Conservation (phyloP, 2,329 filamentous ascomycete genomes). For the Cyphellophora attinorum region DNA sequence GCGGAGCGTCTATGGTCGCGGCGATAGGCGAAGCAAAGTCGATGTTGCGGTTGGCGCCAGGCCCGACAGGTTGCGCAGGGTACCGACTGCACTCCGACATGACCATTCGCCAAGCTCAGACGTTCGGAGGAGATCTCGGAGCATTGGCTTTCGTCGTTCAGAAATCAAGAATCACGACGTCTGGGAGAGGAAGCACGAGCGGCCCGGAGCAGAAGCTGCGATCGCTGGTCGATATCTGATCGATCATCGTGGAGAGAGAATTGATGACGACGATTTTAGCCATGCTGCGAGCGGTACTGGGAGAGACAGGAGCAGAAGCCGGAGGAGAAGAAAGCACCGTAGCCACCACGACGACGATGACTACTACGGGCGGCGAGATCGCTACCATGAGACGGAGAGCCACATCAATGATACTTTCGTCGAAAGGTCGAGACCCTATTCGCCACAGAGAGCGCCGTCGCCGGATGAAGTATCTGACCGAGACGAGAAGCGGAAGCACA, state of each 20-base stretch:
- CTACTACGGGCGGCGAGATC: constrained; percentile 16
- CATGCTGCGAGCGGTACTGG: too few species aligned
- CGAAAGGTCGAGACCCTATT: constrained; percentile 3
- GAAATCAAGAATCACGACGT: constrained; percentile 14
- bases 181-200: constrained; percentile 13
- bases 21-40: constrained; percentile 6
- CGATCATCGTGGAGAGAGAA: constrained; percentile 3
- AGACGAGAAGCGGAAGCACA: not conserved
- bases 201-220: constrained; percentile 15
- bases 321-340: constrained; percentile 5
- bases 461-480: not conserved
- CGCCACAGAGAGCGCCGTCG: constrained; percentile 7
- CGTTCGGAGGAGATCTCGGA: constrained; percentile 5
- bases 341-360: constrained; percentile 14
- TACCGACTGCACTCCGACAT: not conserved
- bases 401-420: not conserved
- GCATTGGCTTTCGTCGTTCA: constrained; percentile 13
- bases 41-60: constrained; percentile 8
- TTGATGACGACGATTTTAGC: constrained; percentile 8
- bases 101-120: not conserved
- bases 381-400: not conserved
- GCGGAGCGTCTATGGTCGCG: constrained; percentile 4
- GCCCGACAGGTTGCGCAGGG: constrained; percentile 6
- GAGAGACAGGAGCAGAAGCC: too few species aligned
- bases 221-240: constrained; percentile 13